Base-by-base conservation (phyloP, 176 grass and related monocot genomes). In the Hordeum marinum region DNA sequence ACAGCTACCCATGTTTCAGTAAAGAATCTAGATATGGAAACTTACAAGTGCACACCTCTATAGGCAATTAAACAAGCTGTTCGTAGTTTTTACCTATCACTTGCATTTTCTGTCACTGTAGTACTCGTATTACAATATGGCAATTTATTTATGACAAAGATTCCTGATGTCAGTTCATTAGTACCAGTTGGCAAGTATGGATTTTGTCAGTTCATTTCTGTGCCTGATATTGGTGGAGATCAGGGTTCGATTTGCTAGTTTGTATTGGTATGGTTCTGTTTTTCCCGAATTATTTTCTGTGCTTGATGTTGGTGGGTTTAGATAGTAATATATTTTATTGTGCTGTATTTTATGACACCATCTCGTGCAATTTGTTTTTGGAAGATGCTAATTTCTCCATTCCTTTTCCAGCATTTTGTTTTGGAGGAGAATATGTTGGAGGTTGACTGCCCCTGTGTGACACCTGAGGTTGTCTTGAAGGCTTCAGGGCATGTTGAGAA, bases 401-500 rank as follows among this genome's bases (percentile, higher is more conserved):
- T 89, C 58, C 21, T 42, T 42, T 89, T 68, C 6, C 85, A 96
- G 94, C 87, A 90, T 74, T 96, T 96, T 81, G 89, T 96, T 83
- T 62, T 96, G 87, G 91, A 87, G 55, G 94, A 96, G 88, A 93
- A 88, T 63, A 96, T 96, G 94, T 73, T 96, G 85, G 90, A 96
- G 78, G 89, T 96, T 67, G 94, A 96, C 77, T 94, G 94, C 75
- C 91, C 94, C 58, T 94, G 94, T 85, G 90, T 96, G 9, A 96
- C 88, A 0, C 94, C 94, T 48, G 90, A 96, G 68, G 34, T 93
- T 50, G 94, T 96, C 34, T 68, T 96, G 54, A 96, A 91, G 84
- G 94, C 94, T 54, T 96, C 94, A 37, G 94, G 94, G 7, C 91
- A 96, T 80, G 94, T 96, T 0, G 91, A 96, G 79, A 96, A 96